Conservation (phyloP, 352 stramenopile species). For the Globisporangium nagaii region DNA sequence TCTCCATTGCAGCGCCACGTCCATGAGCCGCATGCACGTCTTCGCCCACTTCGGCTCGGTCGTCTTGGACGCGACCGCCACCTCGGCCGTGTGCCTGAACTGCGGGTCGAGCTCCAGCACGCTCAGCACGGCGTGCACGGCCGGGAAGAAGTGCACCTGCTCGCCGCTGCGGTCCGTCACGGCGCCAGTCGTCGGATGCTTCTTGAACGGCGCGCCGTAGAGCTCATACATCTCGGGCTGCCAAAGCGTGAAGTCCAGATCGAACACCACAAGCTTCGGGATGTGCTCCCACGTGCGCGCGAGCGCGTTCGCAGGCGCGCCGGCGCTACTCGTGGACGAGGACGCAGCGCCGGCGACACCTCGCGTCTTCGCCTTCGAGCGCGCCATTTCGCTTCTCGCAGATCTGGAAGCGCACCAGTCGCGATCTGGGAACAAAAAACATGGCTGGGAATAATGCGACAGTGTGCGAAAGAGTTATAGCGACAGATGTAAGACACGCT, state of each 20-base stretch:
- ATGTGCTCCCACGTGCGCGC: constrained; percentile 40
- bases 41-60: constrained; percentile 73
- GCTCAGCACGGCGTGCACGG: constrained; percentile 61
- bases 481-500: too few species aligned
- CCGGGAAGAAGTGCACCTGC: constrained; percentile 75
- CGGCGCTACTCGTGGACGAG: background rate
- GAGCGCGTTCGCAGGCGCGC: constrained; percentile 2
- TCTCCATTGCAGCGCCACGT: constrained; percentile 24
- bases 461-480: background rate
- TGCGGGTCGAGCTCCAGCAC: constrained; percentile 61
- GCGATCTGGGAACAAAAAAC: too few species aligned
- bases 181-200: constrained; percentile 44
- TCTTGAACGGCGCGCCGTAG: constrained; percentile 70
- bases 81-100: constrained; percentile 49
- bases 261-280: constrained; percentile 66
- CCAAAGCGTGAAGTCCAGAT: constrained; percentile 78
- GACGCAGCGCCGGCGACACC: background rate
- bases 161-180: constrained; percentile 67
- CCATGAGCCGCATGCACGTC: constrained; percentile 72
- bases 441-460: too few species aligned
- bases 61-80: constrained; percentile 71
- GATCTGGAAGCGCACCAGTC: background rate
- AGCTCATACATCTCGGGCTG: constrained; percentile 86
- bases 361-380: constrained; percentile 7
- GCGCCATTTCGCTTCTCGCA: constrained; percentile 5